Base-by-base conservation (phyloP, 2,329 filamentous ascomycete genomes). In the Aspergillus sojae region DNA sequence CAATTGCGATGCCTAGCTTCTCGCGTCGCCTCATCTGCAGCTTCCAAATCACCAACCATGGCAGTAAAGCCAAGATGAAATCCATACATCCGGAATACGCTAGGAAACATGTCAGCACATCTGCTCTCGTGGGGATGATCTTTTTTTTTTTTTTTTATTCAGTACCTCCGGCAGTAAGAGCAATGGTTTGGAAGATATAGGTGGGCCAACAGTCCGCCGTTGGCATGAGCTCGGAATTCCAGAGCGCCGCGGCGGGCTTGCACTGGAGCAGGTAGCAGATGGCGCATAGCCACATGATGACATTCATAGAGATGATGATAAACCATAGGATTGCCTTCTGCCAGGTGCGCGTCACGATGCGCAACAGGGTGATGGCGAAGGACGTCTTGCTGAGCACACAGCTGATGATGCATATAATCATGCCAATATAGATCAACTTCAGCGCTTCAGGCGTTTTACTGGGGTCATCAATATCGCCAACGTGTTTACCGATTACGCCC, bases 401-500 rank as follows among this genome's bases (percentile, higher is more conserved):
- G 9, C 65, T 64, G 19, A 72, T 63, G 53, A 71, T 70, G 10
- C 28, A 32, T 2, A 53, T 34, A 9, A 53, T 21, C 50, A 53
- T 53, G 5, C 50, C 50, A 53, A 66, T 32, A 54, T 66, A 67
- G 0, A 68, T 52, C 23, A 66, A 57, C 30, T 65, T 68, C 14
- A 70, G 57, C 26, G 67, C 66, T 9, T 54, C 60, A 9, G 63
- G 61, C 23, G 65, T 60, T 26, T 45, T 70, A 61, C 39, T 59
- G 10, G 46, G 56, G 30, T 68, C 30, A 23, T 55, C 74, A 64
- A 70, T 62, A 5, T 60, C 54, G 32, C 21, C 26, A 7, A 66
- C 55, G n/a, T 72, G 67, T 39, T 71, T 73, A 0, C 78, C 78
- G 41, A 80, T 75, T 71, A 64, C 77, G 68, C 4, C 68, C 56